Base-by-base conservation (phyloP, 176 grass and related monocot species). In the Saccharum spontaneum region DNA sequence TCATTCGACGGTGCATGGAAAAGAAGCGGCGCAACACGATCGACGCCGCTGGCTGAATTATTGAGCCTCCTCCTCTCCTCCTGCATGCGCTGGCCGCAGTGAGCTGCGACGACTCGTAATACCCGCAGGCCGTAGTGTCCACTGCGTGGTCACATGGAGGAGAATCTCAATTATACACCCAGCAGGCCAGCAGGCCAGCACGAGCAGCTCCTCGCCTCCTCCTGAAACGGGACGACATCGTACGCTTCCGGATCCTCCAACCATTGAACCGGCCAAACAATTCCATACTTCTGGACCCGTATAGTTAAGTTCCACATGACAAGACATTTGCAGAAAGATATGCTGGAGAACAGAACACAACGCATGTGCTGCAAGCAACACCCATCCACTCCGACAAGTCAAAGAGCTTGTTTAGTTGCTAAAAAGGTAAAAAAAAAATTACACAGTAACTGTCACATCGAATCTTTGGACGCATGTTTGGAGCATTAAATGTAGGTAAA, bases 321-420 rank as follows among this genome's bases (percentile, higher is more conserved):
- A 17, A 17, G 48, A 17, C 48, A 50, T 50, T 50, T 50, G 48
- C 14, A 50, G 48, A 17, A 50, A 17, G 14, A 50, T 50, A 49
- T 15, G 4, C 34, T 36, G 34, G 34, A 36, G 34, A 41, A 41
- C 40, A 41, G 1, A 41, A 8, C 8, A 6, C 39, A 12, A 11
- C 12, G 43, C 86, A 88, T 82, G 70, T 69, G 79, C 31, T 33
- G 49, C 49, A 18, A 52, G 43, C 48, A 36, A 55, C 48, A 59
- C 10, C 10, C 14, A 39, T 38, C 8, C 20, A 5, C 41, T 37
- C 49, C 50, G 30, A 22, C 1, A 72, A 7, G 76, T 80, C 67
- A 73, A 79, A 71, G n/a, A n/a, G n/a, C n/a, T n/a, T n/a, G n/a
- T n/a, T n/a, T n/a, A n/a, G n/a, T n/a, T n/a, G n/a, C n/a, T n/a